Base-by-base conservation (phyloP, 495 filamentous ascomycete genomes). In the Hyphodiscus hymeniophilus region DNA sequence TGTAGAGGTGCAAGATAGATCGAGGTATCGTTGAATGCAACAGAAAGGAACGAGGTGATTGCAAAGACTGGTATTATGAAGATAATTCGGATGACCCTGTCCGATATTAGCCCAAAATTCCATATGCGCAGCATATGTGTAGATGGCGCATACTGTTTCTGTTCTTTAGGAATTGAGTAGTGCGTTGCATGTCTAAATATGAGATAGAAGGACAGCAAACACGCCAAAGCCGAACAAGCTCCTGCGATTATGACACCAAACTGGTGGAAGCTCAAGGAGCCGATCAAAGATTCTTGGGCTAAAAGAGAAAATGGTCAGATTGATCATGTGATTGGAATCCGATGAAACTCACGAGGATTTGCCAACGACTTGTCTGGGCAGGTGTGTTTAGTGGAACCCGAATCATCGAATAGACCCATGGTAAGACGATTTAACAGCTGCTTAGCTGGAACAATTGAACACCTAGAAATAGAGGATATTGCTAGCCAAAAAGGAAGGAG, bases 1-100 rank as follows among this genome's bases (percentile, higher is more conserved):
- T 82, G 77, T 39, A 88, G 54, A 15, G 91, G 79, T 54, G 84
- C 71, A 57, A 82, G 89, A 61, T 94, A 94, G 35, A 92, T 76
- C 11, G 81, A 77, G 52, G 89, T 74, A 58, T 75, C 73, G 61
- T 91, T 87, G 66, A 79, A 87, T 46, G 72, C 73, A 46, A 88
- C 80, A 47, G 77, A 80, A 38, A 94, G 74, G 69, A 84, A 89
- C 38, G 84, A 79, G 34, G 88, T 83, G 41, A 81, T 66, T 31
- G 85, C 75, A 61, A 92, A 95, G 41, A 94, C 71, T 21, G 89
- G 89, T 22, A 94, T 77, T 82, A 92, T 90, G 57, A 87, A 81
- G 5, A 94, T 73, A 45, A 95, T 90, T 38, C 89, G 86, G 51
- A 95, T 89, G 50, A 92, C 87, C 11, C 51, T 77, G 51, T n/a